Evolutionary conservation across 352 stramenopile species (phyloP).

Genomic region (Pythium pyrilobum): DNA sequence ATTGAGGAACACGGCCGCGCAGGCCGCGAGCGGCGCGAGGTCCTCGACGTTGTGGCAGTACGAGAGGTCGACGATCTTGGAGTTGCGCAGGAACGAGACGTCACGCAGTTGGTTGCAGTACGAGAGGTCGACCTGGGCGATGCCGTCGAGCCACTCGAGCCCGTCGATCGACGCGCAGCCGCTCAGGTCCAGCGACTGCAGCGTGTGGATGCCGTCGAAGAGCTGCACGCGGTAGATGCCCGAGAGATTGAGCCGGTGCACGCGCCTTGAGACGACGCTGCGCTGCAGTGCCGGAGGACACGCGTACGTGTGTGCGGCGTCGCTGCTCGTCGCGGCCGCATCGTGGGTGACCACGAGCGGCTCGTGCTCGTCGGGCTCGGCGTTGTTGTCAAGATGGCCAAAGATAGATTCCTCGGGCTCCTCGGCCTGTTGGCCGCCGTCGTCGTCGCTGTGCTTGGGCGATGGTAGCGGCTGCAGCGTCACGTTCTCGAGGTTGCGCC

Average conservation of each 20-base stretch:
- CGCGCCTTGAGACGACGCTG: slow-evolving; percentile 16
- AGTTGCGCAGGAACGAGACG: slow-evolving; percentile 33
- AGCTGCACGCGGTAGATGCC: slow-evolving; percentile 41
- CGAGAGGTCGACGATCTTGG: slow-evolving; percentile 48
- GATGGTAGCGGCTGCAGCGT: slow-evolving; percentile 43
- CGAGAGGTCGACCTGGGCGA: slow-evolving; percentile 49
- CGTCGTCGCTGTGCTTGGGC: background rate
- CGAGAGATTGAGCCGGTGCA: slow-evolving; percentile 45
- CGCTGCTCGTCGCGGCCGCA: slow-evolving; percentile 15
- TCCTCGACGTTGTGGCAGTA: slow-evolving; percentile 61
- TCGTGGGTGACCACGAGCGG: slow-evolving; percentile 12
- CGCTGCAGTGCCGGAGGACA: slow-evolving; percentile 30
- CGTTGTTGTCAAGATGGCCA: background rate
- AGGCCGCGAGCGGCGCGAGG: slow-evolving; percentile 37
- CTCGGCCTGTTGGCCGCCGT: background rate
- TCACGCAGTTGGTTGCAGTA: slow-evolving; percentile 62
- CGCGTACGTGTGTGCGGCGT: slow-evolving; percentile 12
- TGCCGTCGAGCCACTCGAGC: slow-evolving; percentile 30
- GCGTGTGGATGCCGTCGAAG: slow-evolving; percentile 43
- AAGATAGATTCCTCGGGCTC: slow-evolving; percentile 16
- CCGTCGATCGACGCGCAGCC: slow-evolving; percentile 48
- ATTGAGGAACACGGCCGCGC: slow-evolving; percentile 51
- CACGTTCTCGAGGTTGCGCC: slow-evolving; percentile 58
- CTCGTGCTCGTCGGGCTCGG: slow-evolving; percentile 10
- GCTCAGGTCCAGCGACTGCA: slow-evolving; percentile 51